phyloP scores from a whole-genome alignment of 495 filamentous ascomycete species.

The Pyronema omphalodes region DNA sequence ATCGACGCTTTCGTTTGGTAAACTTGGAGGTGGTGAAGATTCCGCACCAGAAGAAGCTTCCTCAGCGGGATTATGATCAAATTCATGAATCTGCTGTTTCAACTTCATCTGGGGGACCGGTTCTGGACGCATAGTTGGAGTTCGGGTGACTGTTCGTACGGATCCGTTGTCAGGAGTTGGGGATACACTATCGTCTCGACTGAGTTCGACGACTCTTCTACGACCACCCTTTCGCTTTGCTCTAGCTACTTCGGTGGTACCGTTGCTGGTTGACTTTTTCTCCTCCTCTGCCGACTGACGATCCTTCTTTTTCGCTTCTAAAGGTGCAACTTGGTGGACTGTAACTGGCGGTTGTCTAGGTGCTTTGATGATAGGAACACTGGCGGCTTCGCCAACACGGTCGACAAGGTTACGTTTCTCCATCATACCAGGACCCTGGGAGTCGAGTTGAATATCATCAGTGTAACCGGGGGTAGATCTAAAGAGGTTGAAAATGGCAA shows the following conservation, averaged over 20 bases:
- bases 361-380: slow-evolving; percentile 57
- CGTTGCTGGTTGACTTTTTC: slow-evolving; percentile 28
- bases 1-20: slow-evolving; percentile 33
- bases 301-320: slow-evolving; percentile 36
- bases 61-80: slow-evolving; percentile 6
- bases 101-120: not conserved
- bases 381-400: slow-evolving; percentile 51
- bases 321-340: slow-evolving; percentile 43
- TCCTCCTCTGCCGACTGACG: slow-evolving; percentile 26
- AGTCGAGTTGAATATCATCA: slow-evolving; percentile 80
- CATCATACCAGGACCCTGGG: slow-evolving; percentile 55
- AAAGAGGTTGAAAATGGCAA: slow-evolving; percentile 92
- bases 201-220: slow-evolving; percentile 47
- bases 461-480: slow-evolving; percentile 76
- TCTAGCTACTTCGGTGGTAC: slow-evolving; percentile 30
- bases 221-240: slow-evolving; percentile 36
- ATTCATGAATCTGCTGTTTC: not conserved
- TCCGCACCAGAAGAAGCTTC: slow-evolving; percentile 23
- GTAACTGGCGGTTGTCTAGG: slow-evolving; percentile 36
- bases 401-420: slow-evolving; percentile 78
- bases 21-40: slow-evolving; percentile 24
- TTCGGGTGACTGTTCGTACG: not conserved
- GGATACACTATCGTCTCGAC: slow-evolving; percentile 15
- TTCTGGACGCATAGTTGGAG: not conserved
- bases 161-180: not conserved